Base-by-base conservation (phyloP, 2,329 filamentous ascomycete genomes). In the Mollisiaceae sp. region DNA sequence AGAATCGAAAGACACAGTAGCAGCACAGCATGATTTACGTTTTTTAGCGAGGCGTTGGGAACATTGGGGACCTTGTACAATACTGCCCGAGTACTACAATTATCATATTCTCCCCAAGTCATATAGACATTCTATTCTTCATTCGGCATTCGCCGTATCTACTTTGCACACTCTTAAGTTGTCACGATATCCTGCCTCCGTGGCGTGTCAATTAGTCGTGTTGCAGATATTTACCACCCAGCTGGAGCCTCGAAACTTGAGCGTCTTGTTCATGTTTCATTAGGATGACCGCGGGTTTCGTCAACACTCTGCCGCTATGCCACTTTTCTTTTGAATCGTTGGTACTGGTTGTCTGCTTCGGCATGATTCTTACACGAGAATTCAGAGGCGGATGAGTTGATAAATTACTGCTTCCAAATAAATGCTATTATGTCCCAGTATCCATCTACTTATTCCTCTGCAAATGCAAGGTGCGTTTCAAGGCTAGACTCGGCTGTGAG, bases 191-290 rank as follows among this genome's bases (percentile, higher is more conserved):
- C 78, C 83, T 84, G 86, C 82, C 81, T 85, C 91, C 86, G 86
- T 94, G 89, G 88, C 87, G 87, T 93, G 92, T 89, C 90, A 89
- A 95, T 94, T 89, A 95, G 93, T 97, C 93, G 91, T 88, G 89
- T 91, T 96, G 93, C 93, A 92, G 84, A 97, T 84, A 97, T 73
- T 67, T 63, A 76, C 58, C 65, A 69, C 72, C 74, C 67, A 60
- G 72, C 74, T 75, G 75, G 75, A 76, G 75, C 74, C 75, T 71
- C 69, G 75, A 74, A 71, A 72, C 64, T 59, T 68, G 73, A 73
- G 71, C 75, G 75, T 77, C 71, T 74, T 77, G 75, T 76, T 74
- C 75, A 72, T 41, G 65, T 75, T 73, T 76, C 74, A 65, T 60
- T 67, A 60, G 56, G 73, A 73, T 68, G 74, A 56, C 75, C 74